Evolutionary conservation across 164 flowering plant genomes (phyloP).

Genomic region (Nymphaea colorata): DNA sequence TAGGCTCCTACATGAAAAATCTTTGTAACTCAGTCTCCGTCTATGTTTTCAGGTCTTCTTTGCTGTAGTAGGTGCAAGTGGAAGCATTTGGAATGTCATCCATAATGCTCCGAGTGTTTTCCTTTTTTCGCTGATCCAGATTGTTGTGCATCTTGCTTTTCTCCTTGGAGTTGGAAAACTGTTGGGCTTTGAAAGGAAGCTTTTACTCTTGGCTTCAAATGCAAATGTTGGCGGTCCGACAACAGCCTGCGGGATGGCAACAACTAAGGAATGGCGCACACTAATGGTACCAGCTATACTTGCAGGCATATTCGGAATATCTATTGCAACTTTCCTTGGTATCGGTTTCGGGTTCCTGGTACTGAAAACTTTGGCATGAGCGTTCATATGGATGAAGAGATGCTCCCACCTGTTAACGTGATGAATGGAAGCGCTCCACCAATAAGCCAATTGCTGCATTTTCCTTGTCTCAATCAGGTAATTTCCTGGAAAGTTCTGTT

Average conservation of each 20-base stretch:
- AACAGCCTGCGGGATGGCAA: constrained; percentile 95
- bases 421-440: too few relatives aligned
- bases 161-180: constrained; percentile 73
- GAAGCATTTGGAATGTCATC: constrained; percentile 71
- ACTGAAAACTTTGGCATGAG: constrained; percentile 33
- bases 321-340: constrained; percentile 86
- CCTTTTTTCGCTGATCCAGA: constrained; percentile 67
- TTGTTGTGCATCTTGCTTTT: constrained; percentile 58
- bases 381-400: too few relatives aligned
- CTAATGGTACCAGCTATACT: constrained; percentile 76
- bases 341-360: constrained; percentile 58
- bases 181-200: constrained; percentile 42
- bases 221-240: constrained; percentile 96
- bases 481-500: too few relatives aligned
- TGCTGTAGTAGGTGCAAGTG: constrained; percentile 77
- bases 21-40: too few relatives aligned
- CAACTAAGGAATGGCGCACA: constrained; percentile 81
- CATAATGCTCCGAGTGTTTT: constrained; percentile 76
- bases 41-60: constrained; percentile 52
- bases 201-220: constrained; percentile 76
- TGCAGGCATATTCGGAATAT: constrained; percentile 74
- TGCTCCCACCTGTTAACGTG: too few relatives aligned
- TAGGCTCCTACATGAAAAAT: too few relatives aligned
- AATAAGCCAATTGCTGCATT: too few relatives aligned
- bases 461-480: too few relatives aligned